Evolutionary conservation across 805 yeast species (phyloP), one percentile per base, ranked within the genome.

Genomic region (Barnettozyma pratensis): DNA sequence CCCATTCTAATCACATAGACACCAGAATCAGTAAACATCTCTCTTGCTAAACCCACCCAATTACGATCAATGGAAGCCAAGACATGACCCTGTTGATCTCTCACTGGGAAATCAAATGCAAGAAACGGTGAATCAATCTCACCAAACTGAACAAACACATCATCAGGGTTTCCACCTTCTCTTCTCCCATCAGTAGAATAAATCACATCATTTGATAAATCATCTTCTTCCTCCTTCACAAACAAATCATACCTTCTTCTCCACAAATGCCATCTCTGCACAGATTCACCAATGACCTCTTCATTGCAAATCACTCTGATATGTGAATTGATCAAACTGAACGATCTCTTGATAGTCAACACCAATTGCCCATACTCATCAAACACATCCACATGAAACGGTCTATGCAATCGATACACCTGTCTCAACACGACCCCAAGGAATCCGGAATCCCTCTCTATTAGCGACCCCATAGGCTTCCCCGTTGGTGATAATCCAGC

Each of bases 221-320:
- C 19, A 3, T 19, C 19, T 19, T 29, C 44, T n/a, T 36, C 41
- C 28, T 41, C 37, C 9, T 46, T 42, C 10, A 30, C 45, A 62
- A 87, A 94, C 57, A 94, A 70, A 60, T 91, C 88, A 66, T 94
- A 94, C 43, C 85, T 70, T 49, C 99, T 74, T 62, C 98, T 77
- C 96, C 97, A 91, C 39, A 85, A 71, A 69, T 94, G 98, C 97
- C 97, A 94, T 54, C 85, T 83, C 66, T 94, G 99, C 5, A 86
- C 80, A 29, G 88, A 78, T 63, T 92, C 97, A 1, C 98, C 98
- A 19, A 94, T 70, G 5, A 81, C 43, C 30, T 43, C 50, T 1
- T 39, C 47, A 31, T 47, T 60, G 42, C 85, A 64, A 7, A 77
- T 71, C 2, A 85, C 80, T 61, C 85, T 85, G 56, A 94, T 86